phyloP scores from a whole-genome alignment of 306 rosid genomes.

The Hylodesmum podocarpum region DNA sequence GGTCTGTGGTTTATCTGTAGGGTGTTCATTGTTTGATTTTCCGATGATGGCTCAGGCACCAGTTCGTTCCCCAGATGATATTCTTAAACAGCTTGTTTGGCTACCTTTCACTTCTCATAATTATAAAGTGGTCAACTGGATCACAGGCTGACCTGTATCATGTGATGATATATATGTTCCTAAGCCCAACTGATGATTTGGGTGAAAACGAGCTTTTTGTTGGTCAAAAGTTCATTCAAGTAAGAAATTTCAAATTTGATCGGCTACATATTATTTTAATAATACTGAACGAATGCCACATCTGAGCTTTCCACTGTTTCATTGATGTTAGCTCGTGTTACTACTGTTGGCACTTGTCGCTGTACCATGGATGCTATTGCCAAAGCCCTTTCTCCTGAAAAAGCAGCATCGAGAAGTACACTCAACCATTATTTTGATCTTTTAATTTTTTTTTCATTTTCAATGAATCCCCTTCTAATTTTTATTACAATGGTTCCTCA shows the following conservation, averaged over 20 bases:
- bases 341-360: slow-evolving; percentile 79
- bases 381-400: slow-evolving; percentile 88
- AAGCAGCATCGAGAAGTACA: slow-evolving; percentile 79
- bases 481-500: slow-evolving; percentile 19
- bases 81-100: slow-evolving; percentile 92
- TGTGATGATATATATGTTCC: slow-evolving; percentile 95
- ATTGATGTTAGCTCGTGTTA: slow-evolving; percentile 48
- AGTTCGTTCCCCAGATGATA: slow-evolving; percentile 84
- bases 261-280: slow-evolving; percentile 3
- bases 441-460: neutral
- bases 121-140: slow-evolving; percentile 88
- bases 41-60: slow-evolving; percentile 68
- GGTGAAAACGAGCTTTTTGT: slow-evolving; percentile 88
- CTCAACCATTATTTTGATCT: neutral
- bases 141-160: slow-evolving; percentile 91
- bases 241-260: slow-evolving; percentile 31
- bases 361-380: slow-evolving; percentile 98
- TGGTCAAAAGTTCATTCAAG: slow-evolving; percentile 94
- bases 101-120: slow-evolving; percentile 77
- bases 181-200: slow-evolving; percentile 85
- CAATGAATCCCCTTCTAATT: neutral
- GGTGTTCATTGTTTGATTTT: slow-evolving; percentile 17
- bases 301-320: slow-evolving; percentile 24
- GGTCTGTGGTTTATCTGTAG: neutral
- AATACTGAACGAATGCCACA: slow-evolving; percentile 27